Conservation (phyloP, 441 rosid species). For the Populus hybrid region DNA sequence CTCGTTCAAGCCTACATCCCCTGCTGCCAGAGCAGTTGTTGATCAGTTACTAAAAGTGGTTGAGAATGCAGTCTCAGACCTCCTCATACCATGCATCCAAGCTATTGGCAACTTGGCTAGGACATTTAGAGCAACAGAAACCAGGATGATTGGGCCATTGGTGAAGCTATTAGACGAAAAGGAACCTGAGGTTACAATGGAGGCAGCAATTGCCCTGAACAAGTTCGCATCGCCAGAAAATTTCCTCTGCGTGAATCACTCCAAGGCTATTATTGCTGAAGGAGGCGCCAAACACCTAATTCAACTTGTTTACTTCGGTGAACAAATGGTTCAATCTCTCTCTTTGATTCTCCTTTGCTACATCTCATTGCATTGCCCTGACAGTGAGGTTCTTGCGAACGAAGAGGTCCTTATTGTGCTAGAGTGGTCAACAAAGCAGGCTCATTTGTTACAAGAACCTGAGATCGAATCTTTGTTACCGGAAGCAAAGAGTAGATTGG, state of each 20-base stretch:
- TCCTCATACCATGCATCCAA: constrained; percentile 65
- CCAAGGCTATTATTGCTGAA: constrained; percentile 60
- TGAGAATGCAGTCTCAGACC: constrained; percentile 54
- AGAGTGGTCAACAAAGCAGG: constrained; percentile 81
- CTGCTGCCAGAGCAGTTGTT: constrained; percentile 75
- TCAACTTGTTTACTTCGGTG: constrained; percentile 77
- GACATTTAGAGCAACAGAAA: constrained; percentile 81
- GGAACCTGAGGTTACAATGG: constrained; percentile 60
- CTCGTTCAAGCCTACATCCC: constrained; percentile 82
- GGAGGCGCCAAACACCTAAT: constrained; percentile 76
- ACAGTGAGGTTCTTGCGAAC: constrained; percentile 75
- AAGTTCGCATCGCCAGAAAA: constrained; percentile 72
- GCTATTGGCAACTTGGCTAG: constrained; percentile 77
- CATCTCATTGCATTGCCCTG: constrained; percentile 70
- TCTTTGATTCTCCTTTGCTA: constrained; percentile 58
- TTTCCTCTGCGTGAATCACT: constrained; percentile 64
- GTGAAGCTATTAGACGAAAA: constrained; percentile 69
- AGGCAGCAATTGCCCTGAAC: constrained; percentile 57
- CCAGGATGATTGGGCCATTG: constrained; percentile 65
- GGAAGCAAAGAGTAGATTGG: constrained; percentile 74
- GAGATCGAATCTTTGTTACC: constrained; percentile 44
- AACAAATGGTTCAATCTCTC: constrained; percentile 50
- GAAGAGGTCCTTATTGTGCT: constrained; percentile 69
- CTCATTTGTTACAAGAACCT: constrained; percentile 41
- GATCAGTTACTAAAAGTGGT: constrained; percentile 66